Conservation (phyloP, 148 eudicot species). For the Vaccinium corymbosum region DNA sequence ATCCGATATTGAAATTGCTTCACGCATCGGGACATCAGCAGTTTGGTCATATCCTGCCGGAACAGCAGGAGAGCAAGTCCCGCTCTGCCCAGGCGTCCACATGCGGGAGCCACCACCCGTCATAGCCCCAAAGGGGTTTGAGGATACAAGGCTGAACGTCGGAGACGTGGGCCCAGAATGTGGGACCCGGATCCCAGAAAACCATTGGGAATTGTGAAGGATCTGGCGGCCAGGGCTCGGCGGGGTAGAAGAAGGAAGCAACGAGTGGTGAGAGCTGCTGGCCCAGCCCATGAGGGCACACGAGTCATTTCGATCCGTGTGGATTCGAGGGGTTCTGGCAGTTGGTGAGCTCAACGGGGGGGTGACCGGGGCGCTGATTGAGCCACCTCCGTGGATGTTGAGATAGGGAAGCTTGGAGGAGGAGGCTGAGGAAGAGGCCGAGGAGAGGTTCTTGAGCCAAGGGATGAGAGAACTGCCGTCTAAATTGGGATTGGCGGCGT, state of each 20-base stretch:
- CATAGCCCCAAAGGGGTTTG: conserved; percentile 49
- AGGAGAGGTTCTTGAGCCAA: conserved; percentile 67
- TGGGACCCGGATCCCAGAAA: conserved; percentile 38
- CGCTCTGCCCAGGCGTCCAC: conserved; percentile 75
- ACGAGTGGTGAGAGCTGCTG: conserved; percentile 23
- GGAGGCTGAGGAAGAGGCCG: conserved; percentile 48
- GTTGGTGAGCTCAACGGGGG: conserved; percentile 70
- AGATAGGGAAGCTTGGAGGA: conserved; percentile 47
- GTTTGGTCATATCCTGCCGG: conserved; percentile 46
- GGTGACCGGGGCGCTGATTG: conserved; percentile 80
- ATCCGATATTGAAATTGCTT: conserved; percentile 27
- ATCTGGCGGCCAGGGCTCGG: conserved; percentile 51
- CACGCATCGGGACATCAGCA: conserved; percentile 38
- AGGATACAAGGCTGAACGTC: conserved; percentile 58
- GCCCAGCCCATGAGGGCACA: conserved; percentile 30
- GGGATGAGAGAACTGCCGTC: conserved; percentile 67
- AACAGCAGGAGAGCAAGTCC: conserved; percentile 75
- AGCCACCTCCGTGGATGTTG: conserved; percentile 34
- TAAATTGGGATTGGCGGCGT: conserved; percentile 31
- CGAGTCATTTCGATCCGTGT: conserved; percentile 26
- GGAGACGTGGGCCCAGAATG: conserved; percentile 53
- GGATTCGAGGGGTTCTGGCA: conserved; percentile 41
- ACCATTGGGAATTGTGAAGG: conserved; percentile 42
- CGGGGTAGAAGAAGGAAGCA: conserved; percentile 54
- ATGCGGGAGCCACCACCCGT: conserved; percentile 42